Percentiles rank a stretch among this genome's conserved stretches.
These are phyloP conservation scores for Solanum chmielewskii DNA, from an alignment of 257 asterid species.

Conservation along the genomic window DNA sequence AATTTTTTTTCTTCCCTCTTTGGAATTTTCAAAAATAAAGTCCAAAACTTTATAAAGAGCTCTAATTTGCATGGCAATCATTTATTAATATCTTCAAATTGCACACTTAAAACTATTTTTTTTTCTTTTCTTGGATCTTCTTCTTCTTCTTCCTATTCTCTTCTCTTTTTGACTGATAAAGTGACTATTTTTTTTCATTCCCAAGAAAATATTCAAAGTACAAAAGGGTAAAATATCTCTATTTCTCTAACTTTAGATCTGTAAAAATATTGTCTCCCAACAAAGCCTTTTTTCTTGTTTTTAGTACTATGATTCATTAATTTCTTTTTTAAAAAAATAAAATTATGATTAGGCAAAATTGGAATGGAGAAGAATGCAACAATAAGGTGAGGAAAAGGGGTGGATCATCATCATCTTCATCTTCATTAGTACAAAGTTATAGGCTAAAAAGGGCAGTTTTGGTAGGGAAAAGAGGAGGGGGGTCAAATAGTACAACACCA, in stretches of 20 bases:
- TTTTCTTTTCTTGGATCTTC: conserved; percentile 8
- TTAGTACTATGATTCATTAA: neutral
- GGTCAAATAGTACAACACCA: conserved; percentile 43
- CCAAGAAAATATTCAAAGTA: conserved; percentile 9
- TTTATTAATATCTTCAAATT: conserved; percentile 12
- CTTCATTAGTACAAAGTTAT: conserved; percentile 52
- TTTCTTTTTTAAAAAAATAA: neutral
- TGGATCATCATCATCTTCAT: conserved; percentile 65
- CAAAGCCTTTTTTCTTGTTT: neutral
- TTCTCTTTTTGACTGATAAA: conserved; percentile 15
- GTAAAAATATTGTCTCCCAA: neutral
- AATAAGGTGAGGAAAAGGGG: conserved; percentile 85
- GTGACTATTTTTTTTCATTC: conserved; percentile 11
- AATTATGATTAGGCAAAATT: conserved; percentile 51
- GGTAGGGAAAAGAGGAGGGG: conserved; percentile 59
- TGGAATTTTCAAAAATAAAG: conserved; percentile 48
- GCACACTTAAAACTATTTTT: neutral
- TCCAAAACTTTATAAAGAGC: conserved; percentile 27
- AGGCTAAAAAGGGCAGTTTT: conserved; percentile 63
- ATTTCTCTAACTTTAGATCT: neutral
- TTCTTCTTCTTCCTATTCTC: neutral
- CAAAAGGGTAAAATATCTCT: neutral
- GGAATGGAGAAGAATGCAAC: conserved; percentile 44
- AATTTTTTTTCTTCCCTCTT: conserved; percentile 45
- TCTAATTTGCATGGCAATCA: conserved; percentile 59